Evolutionary conservation across 257 asterid species (phyloP), one percentile per base, ranked within the genome.

Genomic region (Solanum sitiens): DNA sequence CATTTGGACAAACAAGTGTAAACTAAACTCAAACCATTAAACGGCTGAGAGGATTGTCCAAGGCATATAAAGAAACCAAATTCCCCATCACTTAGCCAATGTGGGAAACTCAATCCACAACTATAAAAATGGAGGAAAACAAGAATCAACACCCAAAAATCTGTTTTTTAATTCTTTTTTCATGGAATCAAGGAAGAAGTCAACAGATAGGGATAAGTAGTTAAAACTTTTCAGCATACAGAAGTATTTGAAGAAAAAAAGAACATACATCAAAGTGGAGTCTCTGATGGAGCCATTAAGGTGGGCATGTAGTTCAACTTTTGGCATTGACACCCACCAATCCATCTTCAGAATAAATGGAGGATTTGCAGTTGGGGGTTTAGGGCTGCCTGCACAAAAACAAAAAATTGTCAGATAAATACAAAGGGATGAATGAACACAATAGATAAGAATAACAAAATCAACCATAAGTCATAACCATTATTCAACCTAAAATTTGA

Each of bases 251-350:
- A 13, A 75, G 5, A 80, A 50, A 82, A 44, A 82, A 40, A 82
- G 45, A 30, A 47, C 73, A 70, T 93, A 96, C 99, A 94, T 88
- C 72, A 95, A 91, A 89, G 98, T 96, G 86, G 98, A 89, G 91
- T 94, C 95, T 87, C 99, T 90, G 80, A 96, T 93, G 84, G 99
- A 96, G 88, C 99, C 99, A 90, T 95, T 94, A 59, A 96, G 98
- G 92, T 96, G 99, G 30, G 99, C 98, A 72, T 96, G 98, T 10
- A 96, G 86, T 89, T 95, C 99, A 86, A 95, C 90, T 90, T 96
- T 96, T 6, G 98, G 99, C 92, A 96, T 91, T 92, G 91, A 87
- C 86, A 87, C 90, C 89, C 94, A 94, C 98, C 98, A 94, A 83
- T 94, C 95, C 98, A 95, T 86, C 88, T 79, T 44, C 4, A 47